Evolutionary conservation across 2,329 filamentous ascomycete species (phyloP).

Genomic region (Alternaria tenuissima): DNA sequence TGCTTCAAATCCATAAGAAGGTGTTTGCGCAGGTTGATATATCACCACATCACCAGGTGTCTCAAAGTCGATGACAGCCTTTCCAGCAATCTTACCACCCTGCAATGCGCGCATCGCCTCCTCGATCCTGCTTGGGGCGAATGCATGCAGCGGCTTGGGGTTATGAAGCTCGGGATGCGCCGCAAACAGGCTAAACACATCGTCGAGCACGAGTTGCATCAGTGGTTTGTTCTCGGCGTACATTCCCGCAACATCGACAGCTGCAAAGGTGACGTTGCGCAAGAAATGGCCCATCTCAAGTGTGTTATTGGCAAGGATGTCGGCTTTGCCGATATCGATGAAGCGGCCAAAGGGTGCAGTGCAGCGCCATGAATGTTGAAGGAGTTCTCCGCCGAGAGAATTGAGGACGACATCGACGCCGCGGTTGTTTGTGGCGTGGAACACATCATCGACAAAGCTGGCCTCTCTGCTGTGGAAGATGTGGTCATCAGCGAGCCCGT

Average conservation of each 20-base stretch:
- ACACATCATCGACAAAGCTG: conserved; percentile 37
- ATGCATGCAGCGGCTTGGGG: conserved; percentile 10
- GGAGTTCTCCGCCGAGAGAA: conserved; percentile 33
- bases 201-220: conserved; percentile 14
- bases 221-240: conserved; percentile 9
- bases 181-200: conserved; percentile 12
- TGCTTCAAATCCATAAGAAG: conserved; percentile 10
- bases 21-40: conserved; percentile 6
- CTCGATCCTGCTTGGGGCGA: conserved; percentile 19
- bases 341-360: conserved; percentile 45
- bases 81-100: conserved; percentile 49
- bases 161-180: not conserved
- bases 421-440: conserved; percentile 28
- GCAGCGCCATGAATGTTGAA: conserved; percentile 34
- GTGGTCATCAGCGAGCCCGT: conserved; percentile 38
- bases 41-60: conserved; percentile 23
- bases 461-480: conserved; percentile 44
- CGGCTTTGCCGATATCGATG: conserved; percentile 32
- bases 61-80: conserved; percentile 47
- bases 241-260: conserved; percentile 11
- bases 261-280: conserved; percentile 16
- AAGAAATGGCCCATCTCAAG: conserved; percentile 25
- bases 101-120: conserved; percentile 31
- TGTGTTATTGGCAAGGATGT: conserved; percentile 21
- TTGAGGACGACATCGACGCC: conserved; percentile 51